Conservation (phyloP, 129 eudicot species). For the Pittosporum tobira region DNA sequence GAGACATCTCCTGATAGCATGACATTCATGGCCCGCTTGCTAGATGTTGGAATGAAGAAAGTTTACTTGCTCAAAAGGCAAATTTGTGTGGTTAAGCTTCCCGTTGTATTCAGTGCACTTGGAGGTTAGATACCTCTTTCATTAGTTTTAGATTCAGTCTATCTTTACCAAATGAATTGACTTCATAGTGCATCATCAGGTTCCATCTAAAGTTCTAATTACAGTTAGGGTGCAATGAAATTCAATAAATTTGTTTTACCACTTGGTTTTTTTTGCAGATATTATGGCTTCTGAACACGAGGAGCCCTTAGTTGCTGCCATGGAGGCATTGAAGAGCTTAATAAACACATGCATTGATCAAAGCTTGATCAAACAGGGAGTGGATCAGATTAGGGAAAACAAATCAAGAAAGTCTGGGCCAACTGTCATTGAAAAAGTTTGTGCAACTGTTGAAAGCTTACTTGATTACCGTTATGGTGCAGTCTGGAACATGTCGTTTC, state of each 20-base stretch:
- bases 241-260: constrained; percentile 4
- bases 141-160: no score
- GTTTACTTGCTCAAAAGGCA: constrained; percentile 55
- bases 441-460: constrained; percentile 69
- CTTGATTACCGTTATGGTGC: constrained; percentile 64
- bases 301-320: constrained; percentile 69
- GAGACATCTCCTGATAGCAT: constrained; percentile 85
- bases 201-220: neutral
- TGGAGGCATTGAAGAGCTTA: constrained; percentile 69
- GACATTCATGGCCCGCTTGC: constrained; percentile 78
- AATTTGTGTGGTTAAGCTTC: constrained; percentile 78
- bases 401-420: constrained; percentile 47
- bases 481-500: constrained; percentile 95
- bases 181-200: neutral
- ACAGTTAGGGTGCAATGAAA: neutral
- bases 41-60: constrained; percentile 78
- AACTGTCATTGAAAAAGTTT: constrained; percentile 68
- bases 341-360: constrained; percentile 75
- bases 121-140: constrained; percentile 33
- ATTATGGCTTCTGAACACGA: constrained; percentile 85
- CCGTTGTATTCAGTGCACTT: constrained; percentile 64
- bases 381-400: constrained; percentile 35
- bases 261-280: constrained; percentile 35
- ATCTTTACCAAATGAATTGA: no score
- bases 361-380: constrained; percentile 69